Base-by-base conservation (phyloP, 2,329 filamentous ascomycete species). In the Aspergillus cejpii region DNA sequence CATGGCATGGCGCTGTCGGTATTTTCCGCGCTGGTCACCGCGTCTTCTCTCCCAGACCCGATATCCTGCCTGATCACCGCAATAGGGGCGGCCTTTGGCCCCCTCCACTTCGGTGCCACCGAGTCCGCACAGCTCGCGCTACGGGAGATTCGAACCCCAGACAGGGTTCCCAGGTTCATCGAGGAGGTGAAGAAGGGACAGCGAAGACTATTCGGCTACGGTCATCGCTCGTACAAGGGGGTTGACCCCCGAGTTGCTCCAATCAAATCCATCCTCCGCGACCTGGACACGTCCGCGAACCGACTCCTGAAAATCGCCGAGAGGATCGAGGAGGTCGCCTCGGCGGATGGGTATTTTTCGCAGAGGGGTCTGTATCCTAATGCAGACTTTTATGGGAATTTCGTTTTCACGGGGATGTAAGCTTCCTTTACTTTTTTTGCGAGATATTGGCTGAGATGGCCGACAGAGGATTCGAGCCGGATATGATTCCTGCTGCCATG, bases 1-100 rank as follows among this genome's bases (percentile, higher is more conserved):
- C 77, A 81, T 55, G 78, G 79, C 48, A 75, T 80, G 58, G 78
- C 79, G 51, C 73, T 75, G 54, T 76, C 75, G 1, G 79, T 76
- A 0, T 76, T 77, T 1, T 74, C 77, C 1, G 70, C 78, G 24
- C 62, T 80, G 12, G 75, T 79, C 45, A 75, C 79, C 15, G 76
- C 77, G 6, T 77, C 73, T 44, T 75, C 74, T 0, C 60, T 80
- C 8, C 73, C 79, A 0, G 78, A 80, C 53, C 76, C 77, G 0
- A 59, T 79, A 68, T 63, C 62, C 48, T 77, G 72, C 50, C 68
- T 76, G 14, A 73, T 79, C 10, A 63, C 75, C 1, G 74, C 76
- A 0, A 68, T 75, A 4, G 72, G 74, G n/a, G 70, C 76, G 0
- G 75, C 75, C 0, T 77, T 78, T 51, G 78, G 78, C 0, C 76